Conservation (phyloP, 2,329 filamentous ascomycete genomes). For the Hypoxylon sp. region DNA sequence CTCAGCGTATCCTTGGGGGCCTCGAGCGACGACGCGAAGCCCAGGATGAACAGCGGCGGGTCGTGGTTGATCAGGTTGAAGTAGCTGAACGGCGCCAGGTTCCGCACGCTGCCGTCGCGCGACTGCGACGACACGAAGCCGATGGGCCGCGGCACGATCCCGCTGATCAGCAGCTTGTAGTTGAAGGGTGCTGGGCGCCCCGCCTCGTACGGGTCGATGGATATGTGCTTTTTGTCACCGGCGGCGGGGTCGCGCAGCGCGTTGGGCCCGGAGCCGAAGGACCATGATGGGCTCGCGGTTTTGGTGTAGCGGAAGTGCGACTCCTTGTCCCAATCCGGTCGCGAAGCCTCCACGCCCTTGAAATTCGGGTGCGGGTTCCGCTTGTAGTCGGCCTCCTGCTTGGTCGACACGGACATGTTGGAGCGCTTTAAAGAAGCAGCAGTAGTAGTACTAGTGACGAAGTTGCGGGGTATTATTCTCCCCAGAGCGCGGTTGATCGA, state of each 20-base stretch:
- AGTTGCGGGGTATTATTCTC: constrained; percentile 16
- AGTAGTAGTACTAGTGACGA: neutral
- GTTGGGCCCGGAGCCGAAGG: constrained; percentile 76
- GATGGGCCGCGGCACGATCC: constrained; percentile 86
- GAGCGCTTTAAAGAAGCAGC: neutral
- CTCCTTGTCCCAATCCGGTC: constrained; percentile 71
- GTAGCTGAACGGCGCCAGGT: constrained; percentile 91
- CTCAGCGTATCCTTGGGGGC: constrained; percentile 83
- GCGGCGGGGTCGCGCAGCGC: constrained; percentile 52
- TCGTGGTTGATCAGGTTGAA: constrained; percentile 88
- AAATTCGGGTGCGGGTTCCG: constrained; percentile 83
- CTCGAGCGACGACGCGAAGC: constrained; percentile 62
- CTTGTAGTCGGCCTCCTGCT: constrained; percentile 59
- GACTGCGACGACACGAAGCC: constrained; percentile 71
- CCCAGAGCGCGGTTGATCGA: constrained; percentile 12
- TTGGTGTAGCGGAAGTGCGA: constrained; percentile 71
- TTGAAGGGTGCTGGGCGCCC: constrained; percentile 79
- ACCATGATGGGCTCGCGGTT: constrained; percentile 76
- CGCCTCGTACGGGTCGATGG: constrained; percentile 84
- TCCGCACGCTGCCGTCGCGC: constrained; percentile 73
- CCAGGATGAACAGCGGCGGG: constrained; percentile 83
- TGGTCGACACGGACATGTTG: constrained; percentile 50
- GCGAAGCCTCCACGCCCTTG: constrained; percentile 76
- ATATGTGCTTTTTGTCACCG: constrained; percentile 70
- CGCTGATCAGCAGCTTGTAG: constrained; percentile 92